Conservation (phyloP, 805 yeast species). For the Huiozyma sinensis region DNA sequence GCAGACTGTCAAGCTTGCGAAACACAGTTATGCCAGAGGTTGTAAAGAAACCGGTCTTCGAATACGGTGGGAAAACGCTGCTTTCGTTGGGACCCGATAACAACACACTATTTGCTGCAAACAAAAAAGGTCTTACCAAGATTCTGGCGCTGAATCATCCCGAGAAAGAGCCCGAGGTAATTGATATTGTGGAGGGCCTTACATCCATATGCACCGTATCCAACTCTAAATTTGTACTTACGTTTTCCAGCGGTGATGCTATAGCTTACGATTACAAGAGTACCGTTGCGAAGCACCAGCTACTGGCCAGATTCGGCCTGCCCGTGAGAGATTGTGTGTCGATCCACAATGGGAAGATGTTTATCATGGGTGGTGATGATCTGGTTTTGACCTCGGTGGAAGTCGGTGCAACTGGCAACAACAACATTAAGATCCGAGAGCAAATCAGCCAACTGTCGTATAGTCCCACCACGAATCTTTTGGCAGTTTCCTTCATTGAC, state of each 20-base stretch:
- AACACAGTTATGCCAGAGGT: not conserved
- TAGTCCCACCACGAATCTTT: constrained; percentile 43
- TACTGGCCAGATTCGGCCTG: constrained; percentile 30
- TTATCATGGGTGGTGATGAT: constrained; percentile 59
- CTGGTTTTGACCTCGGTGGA: constrained; percentile 43
- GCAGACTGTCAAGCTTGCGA: no score
- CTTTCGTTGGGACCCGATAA: constrained; percentile 17
- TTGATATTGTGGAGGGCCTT: constrained; percentile 40
- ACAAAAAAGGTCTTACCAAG: constrained; percentile 44
- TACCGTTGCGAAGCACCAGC: constrained; percentile 21
- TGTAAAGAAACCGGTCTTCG: constrained; percentile 20
- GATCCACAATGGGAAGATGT: constrained; percentile 50
- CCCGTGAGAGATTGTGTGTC: constrained; percentile 39
- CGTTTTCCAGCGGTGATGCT: constrained; percentile 22
- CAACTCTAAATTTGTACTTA: constrained; percentile 12
- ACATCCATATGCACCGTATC: constrained; percentile 27
- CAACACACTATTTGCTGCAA: constrained; percentile 38
- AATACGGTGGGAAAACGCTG: constrained; percentile 24
- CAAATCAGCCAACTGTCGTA: constrained; percentile 48
- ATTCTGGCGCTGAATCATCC: constrained; percentile 37
- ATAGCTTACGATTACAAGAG: constrained; percentile 12
- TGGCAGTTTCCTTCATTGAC: constrained; percentile 47
- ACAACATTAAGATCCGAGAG: constrained; percentile 34
- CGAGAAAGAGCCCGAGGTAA: constrained; percentile 50
- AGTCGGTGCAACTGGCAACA: constrained; percentile 18